Evolutionary conservation across 2,329 filamentous ascomycete species (phyloP).

Genomic region (Akanthomyces muscarius): DNA sequence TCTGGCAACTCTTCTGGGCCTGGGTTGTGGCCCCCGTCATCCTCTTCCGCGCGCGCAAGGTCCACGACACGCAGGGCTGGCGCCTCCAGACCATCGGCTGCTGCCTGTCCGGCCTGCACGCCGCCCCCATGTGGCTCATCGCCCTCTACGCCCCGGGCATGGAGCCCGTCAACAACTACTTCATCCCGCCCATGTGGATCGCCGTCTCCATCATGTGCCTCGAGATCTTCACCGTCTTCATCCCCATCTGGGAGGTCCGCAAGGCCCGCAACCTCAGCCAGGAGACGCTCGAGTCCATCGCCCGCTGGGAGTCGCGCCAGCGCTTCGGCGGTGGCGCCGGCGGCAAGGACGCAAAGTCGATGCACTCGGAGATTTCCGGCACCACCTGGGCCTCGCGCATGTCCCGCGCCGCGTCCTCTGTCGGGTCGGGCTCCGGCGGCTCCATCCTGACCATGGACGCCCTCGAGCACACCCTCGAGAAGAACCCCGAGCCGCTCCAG

Average conservation of each 20-base stretch:
- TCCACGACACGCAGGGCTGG: slow-evolving; percentile 65
- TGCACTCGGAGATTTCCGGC: slow-evolving; percentile 32
- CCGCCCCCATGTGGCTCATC: slow-evolving; percentile 64
- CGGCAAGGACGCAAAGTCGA: slow-evolving; percentile 29
- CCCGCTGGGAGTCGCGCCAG: slow-evolving; percentile 43
- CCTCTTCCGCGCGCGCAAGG: slow-evolving; percentile 56
- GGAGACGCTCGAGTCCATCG: slow-evolving; percentile 47
- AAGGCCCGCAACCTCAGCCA: slow-evolving; percentile 42
- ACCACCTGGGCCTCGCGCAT: slow-evolving; percentile 36
- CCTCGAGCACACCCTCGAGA: slow-evolving; percentile 53
- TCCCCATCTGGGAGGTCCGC: slow-evolving; percentile 56
- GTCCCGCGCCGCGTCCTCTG: slow-evolving; percentile 30
- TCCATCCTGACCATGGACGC: slow-evolving; percentile 56
- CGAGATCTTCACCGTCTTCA: slow-evolving; percentile 60
- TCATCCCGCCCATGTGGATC: slow-evolving; percentile 60
- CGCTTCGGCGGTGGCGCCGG: slow-evolving; percentile 20
- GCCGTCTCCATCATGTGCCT: slow-evolving; percentile 58
- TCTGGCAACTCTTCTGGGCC: slow-evolving; percentile 63
- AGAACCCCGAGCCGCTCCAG: slow-evolving; percentile 54
- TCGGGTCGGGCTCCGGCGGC: slow-evolving; percentile 32
- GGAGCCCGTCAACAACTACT: slow-evolving; percentile 49
- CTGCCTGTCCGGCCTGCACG: slow-evolving; percentile 51
- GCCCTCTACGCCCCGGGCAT: slow-evolving; percentile 52
- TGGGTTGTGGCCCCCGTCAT: slow-evolving; percentile 59
- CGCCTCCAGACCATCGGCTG: slow-evolving; percentile 57